A percentile compares a stretch with the other conserved stretches of the same genome.
These are phyloP conservation scores for Sedum album DNA, from an alignment of 164 flowering plant species.

Conservation along the genomic window DNA sequence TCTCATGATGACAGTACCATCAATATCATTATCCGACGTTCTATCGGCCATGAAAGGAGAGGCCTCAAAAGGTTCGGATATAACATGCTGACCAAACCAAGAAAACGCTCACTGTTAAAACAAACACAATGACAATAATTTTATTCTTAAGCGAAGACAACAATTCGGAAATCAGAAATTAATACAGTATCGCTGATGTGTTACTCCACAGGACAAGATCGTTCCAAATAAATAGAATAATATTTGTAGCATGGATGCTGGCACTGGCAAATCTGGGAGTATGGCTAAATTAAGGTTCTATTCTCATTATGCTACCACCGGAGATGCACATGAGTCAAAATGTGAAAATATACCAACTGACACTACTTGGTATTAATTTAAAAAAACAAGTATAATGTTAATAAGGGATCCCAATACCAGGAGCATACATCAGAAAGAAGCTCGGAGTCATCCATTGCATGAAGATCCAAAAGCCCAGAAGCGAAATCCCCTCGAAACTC, in stretches of 20 bases:
- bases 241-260: too few relatives aligned
- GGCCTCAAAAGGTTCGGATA: too few relatives aligned
- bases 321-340: neutral
- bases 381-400: neutral
- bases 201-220: too few relatives aligned
- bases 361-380: neutral
- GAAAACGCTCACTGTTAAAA: constrained; percentile 8
- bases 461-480: constrained; percentile 96
- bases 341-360: neutral
- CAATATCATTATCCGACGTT: constrained; percentile 53
- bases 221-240: too few relatives aligned
- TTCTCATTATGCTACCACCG: neutral
- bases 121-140: neutral
- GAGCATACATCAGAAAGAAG: too few relatives aligned
- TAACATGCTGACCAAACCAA: constrained; percentile 52
- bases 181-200: neutral
- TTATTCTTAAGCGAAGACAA: neutral
- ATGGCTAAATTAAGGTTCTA: neutral
- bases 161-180: neutral
- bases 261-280: too few relatives aligned
- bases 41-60: constrained; percentile 77
- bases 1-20: constrained; percentile 28
- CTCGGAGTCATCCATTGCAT: too few relatives aligned
- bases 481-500: too few relatives aligned
- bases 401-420: neutral